Conservation (phyloP, 768 basidiomycete species). For the Tylopilus vinaceipallidus region DNA sequence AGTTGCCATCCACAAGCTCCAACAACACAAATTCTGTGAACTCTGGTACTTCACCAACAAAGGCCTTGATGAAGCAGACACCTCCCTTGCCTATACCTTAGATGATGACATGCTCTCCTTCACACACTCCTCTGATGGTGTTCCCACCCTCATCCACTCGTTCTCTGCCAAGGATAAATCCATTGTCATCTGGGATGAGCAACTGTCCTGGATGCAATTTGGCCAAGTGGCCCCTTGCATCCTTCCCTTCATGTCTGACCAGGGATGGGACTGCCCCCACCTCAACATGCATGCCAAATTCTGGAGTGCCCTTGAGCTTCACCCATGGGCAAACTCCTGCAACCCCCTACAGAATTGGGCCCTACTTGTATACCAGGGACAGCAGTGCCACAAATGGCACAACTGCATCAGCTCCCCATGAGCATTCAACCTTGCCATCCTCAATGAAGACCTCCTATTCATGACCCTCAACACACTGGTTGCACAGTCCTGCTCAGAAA, state of each 20-base stretch:
- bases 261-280: neutral
- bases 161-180: fast-evolving
- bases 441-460: neutral
- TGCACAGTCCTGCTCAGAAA: no score
- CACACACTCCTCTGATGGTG: neutral
- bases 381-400: neutral
- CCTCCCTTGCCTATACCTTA: neutral
- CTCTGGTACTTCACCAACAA: neutral
- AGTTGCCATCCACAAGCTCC: neutral
- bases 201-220: neutral
- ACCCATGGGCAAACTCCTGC: neutral
- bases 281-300: neutral
- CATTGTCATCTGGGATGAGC: neutral
- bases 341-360: neutral
- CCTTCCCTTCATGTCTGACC: neutral
- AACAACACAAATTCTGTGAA: neutral
- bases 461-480: neutral
- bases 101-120: neutral
- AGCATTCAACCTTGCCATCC: neutral
- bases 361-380: neutral
- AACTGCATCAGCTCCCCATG: neutral
- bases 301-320: neutral
- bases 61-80: neutral
- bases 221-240: neutral
- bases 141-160: neutral